Percentiles rank a stretch among this genome's conserved stretches.
phyloP scores from a whole-genome alignment of 2,329 filamentous ascomycete genomes.

The Stemphylium vesicarium region DNA sequence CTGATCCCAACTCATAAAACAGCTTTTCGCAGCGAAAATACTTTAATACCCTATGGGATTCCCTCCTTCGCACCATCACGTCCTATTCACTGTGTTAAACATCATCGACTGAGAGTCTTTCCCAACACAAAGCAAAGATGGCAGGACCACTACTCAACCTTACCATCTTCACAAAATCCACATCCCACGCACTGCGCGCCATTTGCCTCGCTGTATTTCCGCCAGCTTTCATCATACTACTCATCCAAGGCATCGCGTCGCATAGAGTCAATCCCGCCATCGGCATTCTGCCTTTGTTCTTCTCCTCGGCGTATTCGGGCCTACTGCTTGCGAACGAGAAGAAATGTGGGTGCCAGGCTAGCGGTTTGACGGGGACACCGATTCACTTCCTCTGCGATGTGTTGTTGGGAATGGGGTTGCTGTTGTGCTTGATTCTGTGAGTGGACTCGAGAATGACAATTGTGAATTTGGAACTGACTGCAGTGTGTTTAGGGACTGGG shows the following conservation, averaged over 20 bases:
- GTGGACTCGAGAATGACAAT: neutral
- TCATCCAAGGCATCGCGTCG: conserved; percentile 33
- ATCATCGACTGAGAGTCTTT: neutral
- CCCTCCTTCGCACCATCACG: too few species aligned
- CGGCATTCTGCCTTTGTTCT: conserved; percentile 36
- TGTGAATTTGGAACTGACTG: neutral
- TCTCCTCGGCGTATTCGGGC: conserved; percentile 30
- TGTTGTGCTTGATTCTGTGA: conserved; percentile 33
- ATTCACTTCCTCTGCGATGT: conserved; percentile 36
- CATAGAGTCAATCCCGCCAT: conserved; percentile 35
- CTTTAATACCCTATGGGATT: too few species aligned
- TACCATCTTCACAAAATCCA: conserved; percentile 32
- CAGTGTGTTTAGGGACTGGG: neutral
- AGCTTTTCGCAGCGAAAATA: neutral
- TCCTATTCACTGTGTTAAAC: too few species aligned
- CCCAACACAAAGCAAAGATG: neutral
- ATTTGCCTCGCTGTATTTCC: conserved; percentile 31
- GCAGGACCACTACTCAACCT: conserved; percentile 28
- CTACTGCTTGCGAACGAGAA: conserved; percentile 34
- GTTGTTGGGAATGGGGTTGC: conserved; percentile 22
- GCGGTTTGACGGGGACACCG: conserved; percentile 34
- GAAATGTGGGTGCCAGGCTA: conserved; percentile 30
- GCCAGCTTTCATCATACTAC: conserved; percentile 35
- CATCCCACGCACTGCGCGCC: conserved; percentile 31
- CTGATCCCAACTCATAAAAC: neutral